Base-by-base conservation (phyloP, 1,139 yeast genomes). In the Kazachstania sp. region DNA sequence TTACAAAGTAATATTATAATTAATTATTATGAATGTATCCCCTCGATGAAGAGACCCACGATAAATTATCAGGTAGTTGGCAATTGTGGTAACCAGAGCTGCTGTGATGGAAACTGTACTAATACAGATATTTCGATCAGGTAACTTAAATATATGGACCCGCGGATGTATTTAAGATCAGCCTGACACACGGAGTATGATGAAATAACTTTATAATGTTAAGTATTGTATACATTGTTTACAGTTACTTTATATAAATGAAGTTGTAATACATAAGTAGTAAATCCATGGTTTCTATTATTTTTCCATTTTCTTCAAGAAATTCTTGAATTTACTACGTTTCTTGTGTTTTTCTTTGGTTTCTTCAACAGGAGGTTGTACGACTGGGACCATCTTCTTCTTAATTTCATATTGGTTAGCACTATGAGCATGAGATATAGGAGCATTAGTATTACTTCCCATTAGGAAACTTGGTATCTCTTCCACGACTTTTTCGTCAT, bases 1-100 rank as follows among this genome's bases (percentile, higher is more conserved):
- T 78, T 58, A 70, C 86, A 15, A 71, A 72, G 52, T 82, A 60
- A 38, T 12, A 7, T 6, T 37, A 11, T 8, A 37, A n/a, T 1
- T 15, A 32, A 15, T 15, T 3, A 9, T 15, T 7, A 15, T 9
- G 15, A 15, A 32, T 16, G 18, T 18, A 13, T 4, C 19, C 4
- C 11, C 15, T 15, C 7, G 18, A 9, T 13, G 4, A 7, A 8
- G 12, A 15, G 2, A 32, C n/a, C n/a, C n/a, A n/a, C n/a, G n/a
- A n/a, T n/a, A n/a, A n/a, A n/a, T n/a, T n/a, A n/a, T n/a, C n/a
- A n/a, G n/a, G n/a, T n/a, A n/a, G n/a, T n/a, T n/a, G n/a, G n/a
- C n/a, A n/a, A n/a, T n/a, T n/a, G n/a, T n/a, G n/a, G n/a, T n/a
- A n/a, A n/a, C n/a, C n/a, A n/a, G n/a, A n/a, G n/a, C n/a, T n/a